Base-by-base conservation (phyloP, 768 basidiomycete genomes). In the Kockovaella imperatae region DNA sequence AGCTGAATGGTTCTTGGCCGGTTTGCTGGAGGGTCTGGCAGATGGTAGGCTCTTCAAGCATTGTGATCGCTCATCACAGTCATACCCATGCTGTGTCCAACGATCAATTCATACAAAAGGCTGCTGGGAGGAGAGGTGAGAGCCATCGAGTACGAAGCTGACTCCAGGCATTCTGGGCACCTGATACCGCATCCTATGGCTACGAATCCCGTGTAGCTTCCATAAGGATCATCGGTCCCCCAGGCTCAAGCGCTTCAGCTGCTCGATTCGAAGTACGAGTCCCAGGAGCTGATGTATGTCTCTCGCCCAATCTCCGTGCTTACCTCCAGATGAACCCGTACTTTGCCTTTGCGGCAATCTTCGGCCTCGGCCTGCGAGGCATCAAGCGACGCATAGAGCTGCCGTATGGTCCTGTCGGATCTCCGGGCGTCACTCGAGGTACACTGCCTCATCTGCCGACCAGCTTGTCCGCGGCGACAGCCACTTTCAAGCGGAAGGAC, bases 21-120 rank as follows among this genome's bases (percentile, higher is more conserved):
- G 95, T 8, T 68, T 99, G 5, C 69, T 97, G 20, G 83, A 85
- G 49, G 95, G 95, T 29, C 76, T 99, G 43, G 79, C 86, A 10
- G 91, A 96, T 71, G 80, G 89, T 89, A 63, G 49, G 81, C 28
- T 14, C 13, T 30, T 11, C 18, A 1, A 11, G 38, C 35, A 44
- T 30, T 26, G 30, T 25, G 11, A 1, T 29, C 18, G 31, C 41
- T 23, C 21, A 8, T 45, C 10, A n/a, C 45, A 70, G 86, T 90
- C 41, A 81, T 90, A 80, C 88, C 88, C 6, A 77, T 83, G 78
- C 84, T 87, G 67, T 72, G 77, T 56, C 89, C 87, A 1, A 93
- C 86, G 0, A 83, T 95, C 72, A 93, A 93, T 62, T 90, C 93
- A 6, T 99, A 99, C 75, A 99, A 97, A 68, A 87, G 95, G 14